Evolutionary conservation across 2,329 filamentous ascomycete species (phyloP), one percentile per base, ranked within the genome.

Genomic region (Fusarium globosum): DNA sequence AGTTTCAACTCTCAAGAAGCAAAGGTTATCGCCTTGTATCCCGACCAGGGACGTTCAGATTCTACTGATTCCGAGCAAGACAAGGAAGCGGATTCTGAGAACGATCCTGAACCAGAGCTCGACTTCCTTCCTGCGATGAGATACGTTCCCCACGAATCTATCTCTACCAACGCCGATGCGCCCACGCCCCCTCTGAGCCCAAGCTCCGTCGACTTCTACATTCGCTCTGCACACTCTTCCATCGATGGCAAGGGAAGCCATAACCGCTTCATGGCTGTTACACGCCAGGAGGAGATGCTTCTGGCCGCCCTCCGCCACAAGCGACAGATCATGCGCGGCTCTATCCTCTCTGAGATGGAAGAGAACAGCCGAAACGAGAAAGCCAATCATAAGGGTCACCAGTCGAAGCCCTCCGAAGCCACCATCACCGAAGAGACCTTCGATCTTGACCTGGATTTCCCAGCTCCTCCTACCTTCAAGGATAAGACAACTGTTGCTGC

Each of bases 211-310:
- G 87, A 89, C 60, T 86, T 86, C 56, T 86, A 83, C 67, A 80
- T 86, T 21, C 83, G 83, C 41, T 81, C 83, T 2, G 78, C 79
- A 0, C 79, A 79, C 16, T 83, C 83, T 6, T 84, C 85, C 0
- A 77, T 83, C 14, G 80, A 83, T 46, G 68, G 61, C 42, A 71
- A 76, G 15, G 76, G 69, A 23, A 73, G 76, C 35, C 79, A 81
- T 39, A 80, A 81, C 35, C 85, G 88, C 3, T 82, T 89, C 61
- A 89, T 90, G 85, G 86, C 88, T 2, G 87, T 90, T 23, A 90
- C 88, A 0, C 84, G 83, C 8, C 88, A 90, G 69, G 88, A 90
- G 68, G 87, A 90, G 78, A 86, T 89, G 83, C 82, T 90, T 2
- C 81, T 90, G 8, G 86, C 88, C 5, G 88, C 88, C 6, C 82